Conservation (phyloP, 345 rosid genomes). For the Pugionium cornutum region DNA sequence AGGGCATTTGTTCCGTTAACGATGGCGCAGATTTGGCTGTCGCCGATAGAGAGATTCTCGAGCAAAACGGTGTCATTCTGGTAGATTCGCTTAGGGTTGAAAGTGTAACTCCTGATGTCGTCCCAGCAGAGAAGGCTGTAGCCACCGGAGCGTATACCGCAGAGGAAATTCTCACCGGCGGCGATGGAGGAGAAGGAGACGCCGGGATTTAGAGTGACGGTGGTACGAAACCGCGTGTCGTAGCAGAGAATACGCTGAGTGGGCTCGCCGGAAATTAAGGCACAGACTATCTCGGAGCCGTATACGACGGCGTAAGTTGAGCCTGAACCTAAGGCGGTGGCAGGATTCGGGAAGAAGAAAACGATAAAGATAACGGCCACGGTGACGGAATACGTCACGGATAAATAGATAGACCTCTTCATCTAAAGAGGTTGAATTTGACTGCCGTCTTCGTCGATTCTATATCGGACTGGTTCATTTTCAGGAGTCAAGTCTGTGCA, state of each 20-base stretch:
- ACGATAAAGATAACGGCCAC: slow-evolving; percentile 19
- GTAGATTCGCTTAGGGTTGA: slow-evolving; percentile 53
- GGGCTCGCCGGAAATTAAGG: slow-evolving; percentile 48
- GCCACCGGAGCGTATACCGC: slow-evolving; percentile 72
- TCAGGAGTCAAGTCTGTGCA: slow-evolving; percentile 23
- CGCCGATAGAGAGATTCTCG: slow-evolving; percentile 57
- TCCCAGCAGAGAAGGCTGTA: slow-evolving; percentile 70
- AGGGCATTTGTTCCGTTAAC: slow-evolving; percentile 42
- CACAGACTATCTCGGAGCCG: slow-evolving; percentile 66
- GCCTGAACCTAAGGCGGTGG: slow-evolving; percentile 61
- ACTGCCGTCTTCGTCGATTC: slow-evolving; percentile 34
- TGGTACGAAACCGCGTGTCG: slow-evolving; percentile 33
- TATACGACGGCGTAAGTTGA: slow-evolving; percentile 68
- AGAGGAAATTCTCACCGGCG: slow-evolving; percentile 60
- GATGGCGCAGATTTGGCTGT: slow-evolving; percentile 64
- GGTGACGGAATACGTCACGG: slow-evolving; percentile 41
- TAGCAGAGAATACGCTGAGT: slow-evolving; percentile 53
- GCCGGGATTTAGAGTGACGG: slow-evolving; percentile 46
- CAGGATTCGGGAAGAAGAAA: slow-evolving; percentile 13
- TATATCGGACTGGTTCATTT: slow-evolving; percentile 53
- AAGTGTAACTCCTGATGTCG: slow-evolving; percentile 23
- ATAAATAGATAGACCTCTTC: slow-evolving; percentile 43
- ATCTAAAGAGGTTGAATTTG: slow-evolving; percentile 43
- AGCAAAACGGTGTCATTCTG: slow-evolving; percentile 45
- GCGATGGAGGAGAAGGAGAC: slow-evolving; percentile 65